Percentiles rank a stretch among this genome's conserved stretches.
phyloP scores from a whole-genome alignment of 129 eudicot species.

The Lactuca sativa region DNA sequence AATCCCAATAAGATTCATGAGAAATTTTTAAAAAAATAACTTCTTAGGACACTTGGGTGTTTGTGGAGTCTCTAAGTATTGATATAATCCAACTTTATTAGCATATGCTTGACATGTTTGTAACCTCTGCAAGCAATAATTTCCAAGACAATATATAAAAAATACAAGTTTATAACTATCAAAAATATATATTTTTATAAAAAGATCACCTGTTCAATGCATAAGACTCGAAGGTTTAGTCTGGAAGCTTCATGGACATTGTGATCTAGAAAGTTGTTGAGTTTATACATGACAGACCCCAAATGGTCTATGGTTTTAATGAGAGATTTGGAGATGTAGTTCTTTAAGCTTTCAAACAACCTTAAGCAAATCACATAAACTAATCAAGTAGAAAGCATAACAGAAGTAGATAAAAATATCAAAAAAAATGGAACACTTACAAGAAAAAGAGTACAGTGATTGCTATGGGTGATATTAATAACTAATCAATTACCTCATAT shows the following conservation, averaged over 20 bases:
- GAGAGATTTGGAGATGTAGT: constrained; percentile 65
- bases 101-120: constrained; percentile 48
- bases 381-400: constrained; percentile 2
- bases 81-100: constrained; percentile 35
- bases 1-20: not conserved
- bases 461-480: constrained; percentile 2
- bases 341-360: constrained; percentile 64
- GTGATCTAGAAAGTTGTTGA: constrained; percentile 56
- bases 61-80: too few relatives aligned
- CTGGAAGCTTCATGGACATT: constrained; percentile 44
- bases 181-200: not conserved
- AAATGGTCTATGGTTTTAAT: constrained; percentile 82
- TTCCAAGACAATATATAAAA: constrained; percentile 13
- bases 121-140: constrained; percentile 52
- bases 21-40: constrained; percentile 12
- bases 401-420: not conserved
- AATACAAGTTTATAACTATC: not conserved
- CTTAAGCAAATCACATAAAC: constrained; percentile 13
- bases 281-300: constrained; percentile 73
- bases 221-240: constrained; percentile 45
- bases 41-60: constrained; percentile 55
- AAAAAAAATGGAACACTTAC: constrained; percentile 3
- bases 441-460: constrained; percentile 10
- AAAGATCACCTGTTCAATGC: constrained; percentile 63
- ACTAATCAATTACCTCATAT: not conserved